Evolutionary conservation across 2,329 filamentous ascomycete genomes (phyloP).

Genomic region (Beauveria sp.): DNA sequence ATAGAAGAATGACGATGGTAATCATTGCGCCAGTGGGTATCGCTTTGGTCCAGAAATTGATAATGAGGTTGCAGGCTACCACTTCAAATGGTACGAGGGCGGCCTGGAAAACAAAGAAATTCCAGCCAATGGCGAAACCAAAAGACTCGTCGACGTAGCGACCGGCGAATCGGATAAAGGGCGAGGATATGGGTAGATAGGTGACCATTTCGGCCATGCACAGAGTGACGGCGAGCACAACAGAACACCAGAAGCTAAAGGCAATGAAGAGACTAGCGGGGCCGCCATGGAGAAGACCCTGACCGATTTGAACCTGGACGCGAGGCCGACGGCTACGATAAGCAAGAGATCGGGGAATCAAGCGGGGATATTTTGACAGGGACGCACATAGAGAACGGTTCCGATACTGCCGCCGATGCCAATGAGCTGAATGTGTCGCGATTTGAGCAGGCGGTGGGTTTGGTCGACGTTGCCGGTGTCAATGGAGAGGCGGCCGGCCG

Average conservation of each 20-base stretch:
- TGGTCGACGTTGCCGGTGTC: conserved; percentile 24
- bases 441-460: conserved; percentile 46
- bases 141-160: conserved; percentile 70
- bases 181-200: conserved; percentile 67
- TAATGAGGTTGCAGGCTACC: conserved; percentile 55
- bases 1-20: conserved; percentile 40
- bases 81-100: conserved; percentile 61
- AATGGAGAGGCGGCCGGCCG: conserved; percentile 14
- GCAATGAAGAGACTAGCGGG: conserved; percentile 51
- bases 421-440: conserved; percentile 51
- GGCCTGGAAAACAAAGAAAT: conserved; percentile 66
- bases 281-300: conserved; percentile 49
- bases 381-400: conserved; percentile 47
- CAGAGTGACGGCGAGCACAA: conserved; percentile 53
- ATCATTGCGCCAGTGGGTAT: conserved; percentile 56
- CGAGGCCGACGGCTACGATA: conserved; percentile 14
- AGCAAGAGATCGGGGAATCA: not conserved
- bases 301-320: conserved; percentile 46
- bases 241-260: conserved; percentile 54
- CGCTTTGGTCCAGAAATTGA: conserved; percentile 55
- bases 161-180: conserved; percentile 71
- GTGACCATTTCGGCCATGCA: conserved; percentile 70
- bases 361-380: conserved; percentile 5
- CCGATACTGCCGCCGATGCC: conserved; percentile 60
- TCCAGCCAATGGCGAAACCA: conserved; percentile 65